Evolutionary conservation across 2,329 filamentous ascomycete genomes (phyloP), one percentile per base, ranked within the genome.

Genomic region (Sclerotinia minor): DNA sequence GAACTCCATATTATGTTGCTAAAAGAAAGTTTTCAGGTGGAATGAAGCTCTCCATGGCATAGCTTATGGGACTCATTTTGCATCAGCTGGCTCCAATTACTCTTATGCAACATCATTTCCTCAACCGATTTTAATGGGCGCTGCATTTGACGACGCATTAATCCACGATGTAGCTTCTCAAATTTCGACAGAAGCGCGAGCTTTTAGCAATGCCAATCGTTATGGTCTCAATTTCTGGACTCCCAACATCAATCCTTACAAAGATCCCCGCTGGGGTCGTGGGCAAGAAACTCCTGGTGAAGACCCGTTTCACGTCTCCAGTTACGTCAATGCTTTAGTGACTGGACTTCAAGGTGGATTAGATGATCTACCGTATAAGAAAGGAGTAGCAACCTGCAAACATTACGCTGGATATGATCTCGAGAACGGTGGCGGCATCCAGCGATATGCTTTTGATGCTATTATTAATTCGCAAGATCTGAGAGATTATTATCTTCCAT

Each of bases 241-340:
- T 0, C 88, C 88, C 0, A 89, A 90, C 73, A 87, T 90, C 76
- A 90, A 89, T 72, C 82, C 85, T 0, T 90, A 85, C 78, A 83
- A 83, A 49, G 86, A 89, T 73, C 87, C 87, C 0, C 79, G 87
- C 35, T 88, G 86, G 87, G 87, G 87, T 1, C 79, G 87, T 11
- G 87, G 86, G 0, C 81, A 83, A 70, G 85, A 89, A 73, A 88
- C 86, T 0, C 85, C 86, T 0, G 85, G 85, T 5, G 85, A 87
- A 73, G 85, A 88, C 70, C 78, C 82, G 0, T 80, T 81, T 60
- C 81, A 81, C 49, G 78, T 87, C 19, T 79, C 80, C 13, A 76
- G 76, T 6, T 88, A 87, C 67, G 83, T 84, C 3, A 80, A 82
- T 61, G 80, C 81, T 59, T 78, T 87, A 68, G 82, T 87, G 59